Evolutionary conservation across 1,284 basidiomycete genomes (phyloP).

Genomic region (Cryptococcus amylolentus): DNA sequence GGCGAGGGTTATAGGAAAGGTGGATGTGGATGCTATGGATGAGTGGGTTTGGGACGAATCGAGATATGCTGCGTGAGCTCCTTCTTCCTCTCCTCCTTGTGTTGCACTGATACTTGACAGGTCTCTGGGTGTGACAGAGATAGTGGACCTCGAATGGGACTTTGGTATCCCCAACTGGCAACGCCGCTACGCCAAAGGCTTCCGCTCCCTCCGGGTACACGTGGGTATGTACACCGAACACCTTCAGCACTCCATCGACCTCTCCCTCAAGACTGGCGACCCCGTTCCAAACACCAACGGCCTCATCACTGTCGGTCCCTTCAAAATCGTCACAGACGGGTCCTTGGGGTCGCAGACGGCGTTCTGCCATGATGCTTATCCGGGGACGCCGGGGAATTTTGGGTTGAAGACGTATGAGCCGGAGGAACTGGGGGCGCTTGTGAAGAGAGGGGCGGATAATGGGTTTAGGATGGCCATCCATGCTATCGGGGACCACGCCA

Average conservation of each 20-base stretch:
- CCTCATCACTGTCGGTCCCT: slow-evolving; percentile 33
- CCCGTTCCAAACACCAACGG: slow-evolving; percentile 25
- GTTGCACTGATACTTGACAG: slow-evolving; percentile 6
- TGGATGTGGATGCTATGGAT: slow-evolving; percentile 26
- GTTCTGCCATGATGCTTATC: slow-evolving; percentile 40
- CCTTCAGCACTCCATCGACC: slow-evolving; percentile 29
- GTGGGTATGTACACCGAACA: slow-evolving; percentile 40
- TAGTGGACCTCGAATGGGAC: slow-evolving; percentile 44
- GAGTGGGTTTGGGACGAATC: slow-evolving; percentile 26
- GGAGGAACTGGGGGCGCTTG: slow-evolving; percentile 22
- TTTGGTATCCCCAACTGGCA: slow-evolving; percentile 32
- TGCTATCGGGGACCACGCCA: slow-evolving; percentile 43
- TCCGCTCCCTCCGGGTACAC: slow-evolving; percentile 30
- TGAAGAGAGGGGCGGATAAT: slow-evolving; percentile 21
- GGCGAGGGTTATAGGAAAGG: slow-evolving; percentile 23
- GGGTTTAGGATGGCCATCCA: slow-evolving; percentile 39
- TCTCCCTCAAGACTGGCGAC: slow-evolving; percentile 28
- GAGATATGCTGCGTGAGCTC: slow-evolving; percentile 30
- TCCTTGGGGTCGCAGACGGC: slow-evolving; percentile 32
- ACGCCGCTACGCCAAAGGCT: slow-evolving; percentile 25
- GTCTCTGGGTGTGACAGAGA: slow-evolving; percentile 35
- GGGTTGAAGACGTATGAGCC: slow-evolving; percentile 22
- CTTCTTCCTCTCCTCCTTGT: not conserved
- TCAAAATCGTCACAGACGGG: slow-evolving; percentile 37
- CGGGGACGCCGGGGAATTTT: slow-evolving; percentile 21